A percentile compares a stretch with the other conserved stretches of the same genome.
phyloP scores from a whole-genome alignment of 2,329 filamentous ascomycete genomes.

The Epichloe sibirici region DNA sequence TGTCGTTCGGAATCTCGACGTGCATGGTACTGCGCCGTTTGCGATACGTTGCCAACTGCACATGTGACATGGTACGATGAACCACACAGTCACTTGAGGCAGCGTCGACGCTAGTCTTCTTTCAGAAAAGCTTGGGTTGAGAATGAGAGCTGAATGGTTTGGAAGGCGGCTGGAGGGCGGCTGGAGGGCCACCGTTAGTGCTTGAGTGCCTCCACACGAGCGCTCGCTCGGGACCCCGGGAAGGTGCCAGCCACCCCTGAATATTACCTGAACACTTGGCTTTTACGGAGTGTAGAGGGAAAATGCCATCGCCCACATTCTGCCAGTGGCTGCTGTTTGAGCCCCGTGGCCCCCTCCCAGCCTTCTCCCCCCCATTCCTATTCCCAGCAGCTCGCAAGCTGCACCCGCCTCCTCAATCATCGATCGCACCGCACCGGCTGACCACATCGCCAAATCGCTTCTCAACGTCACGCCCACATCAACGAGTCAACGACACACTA shows the following conservation, averaged over 20 bases:
- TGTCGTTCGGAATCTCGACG: too few species aligned
- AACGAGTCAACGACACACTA: not conserved
- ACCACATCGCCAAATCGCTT: slow-evolving; percentile 2
- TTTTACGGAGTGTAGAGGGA: not conserved
- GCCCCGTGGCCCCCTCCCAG: not conserved
- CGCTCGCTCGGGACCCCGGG: not conserved
- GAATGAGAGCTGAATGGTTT: not conserved
- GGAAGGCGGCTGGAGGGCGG: not conserved
- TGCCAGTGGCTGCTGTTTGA: not conserved
- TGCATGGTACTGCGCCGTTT: too few species aligned
- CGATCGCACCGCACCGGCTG: not conserved
- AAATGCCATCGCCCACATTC: not conserved
- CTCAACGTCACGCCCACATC: not conserved
- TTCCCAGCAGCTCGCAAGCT: not conserved
- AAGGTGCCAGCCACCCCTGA: slow-evolving; percentile 1
- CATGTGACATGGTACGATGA: not conserved
- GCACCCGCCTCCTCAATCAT: not conserved
- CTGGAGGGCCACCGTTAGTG: not conserved
- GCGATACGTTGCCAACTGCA: not conserved
- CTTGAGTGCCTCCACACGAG: not conserved
- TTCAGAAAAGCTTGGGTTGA: too few species aligned
- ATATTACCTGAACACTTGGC: not conserved
- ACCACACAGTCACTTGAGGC: too few species aligned
- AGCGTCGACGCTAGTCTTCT: too few species aligned
- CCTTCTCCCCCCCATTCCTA: not conserved